Percentiles rank a stretch among this genome's conserved stretches.
Evolutionary conservation across 768 basidiomycete genomes (phyloP).

Genomic region (Nidularia pulvinata): DNA sequence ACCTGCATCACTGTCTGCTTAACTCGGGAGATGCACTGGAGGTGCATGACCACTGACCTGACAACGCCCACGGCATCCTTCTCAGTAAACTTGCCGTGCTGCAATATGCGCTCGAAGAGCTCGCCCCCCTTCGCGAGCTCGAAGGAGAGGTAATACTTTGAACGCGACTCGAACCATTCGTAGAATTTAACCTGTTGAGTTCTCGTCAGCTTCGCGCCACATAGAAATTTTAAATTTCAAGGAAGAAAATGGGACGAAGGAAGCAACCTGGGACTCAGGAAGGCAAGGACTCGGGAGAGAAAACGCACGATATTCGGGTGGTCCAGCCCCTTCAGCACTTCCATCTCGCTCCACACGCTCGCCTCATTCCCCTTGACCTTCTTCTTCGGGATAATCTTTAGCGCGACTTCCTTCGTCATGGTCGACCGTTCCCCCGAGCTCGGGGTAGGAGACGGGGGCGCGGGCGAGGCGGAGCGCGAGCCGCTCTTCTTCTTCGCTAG

Average conservation of each 20-base stretch:
- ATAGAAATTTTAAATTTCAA: no score
- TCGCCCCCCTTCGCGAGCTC: conserved; percentile 96
- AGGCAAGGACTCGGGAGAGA: no score
- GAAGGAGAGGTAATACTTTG: conserved; percentile 95
- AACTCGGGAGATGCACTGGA: neutral
- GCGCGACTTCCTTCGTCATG: conserved; percentile 75
- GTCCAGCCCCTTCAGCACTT: conserved; percentile 85
- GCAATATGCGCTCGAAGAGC: conserved; percentile 85
- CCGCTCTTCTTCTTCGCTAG: conserved; percentile 9
- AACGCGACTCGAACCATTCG: conserved; percentile 94
- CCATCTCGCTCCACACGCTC: conserved; percentile 93
- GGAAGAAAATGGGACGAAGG: no score
- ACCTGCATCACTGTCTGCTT: no score
- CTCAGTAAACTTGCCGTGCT: conserved; percentile 92
- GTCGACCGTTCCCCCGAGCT: no score
- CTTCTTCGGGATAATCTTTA: conserved; percentile 95
- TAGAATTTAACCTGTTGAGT: conserved; percentile 83
- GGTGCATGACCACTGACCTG: conserved; percentile 39
- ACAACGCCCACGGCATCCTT: conserved; percentile 83
- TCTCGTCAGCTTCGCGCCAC: neutral
- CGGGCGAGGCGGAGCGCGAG: conserved; percentile 15
- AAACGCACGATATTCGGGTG: conserved; percentile 86
- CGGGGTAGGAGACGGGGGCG: conserved; percentile 17
- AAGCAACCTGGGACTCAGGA: no score
- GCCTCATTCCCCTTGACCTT: conserved; percentile 91